These are phyloP conservation scores for Pestalotiopsis sp. DNA, from an alignment of 2,329 filamentous ascomycete genomes.

Conservation along the genomic window DNA sequence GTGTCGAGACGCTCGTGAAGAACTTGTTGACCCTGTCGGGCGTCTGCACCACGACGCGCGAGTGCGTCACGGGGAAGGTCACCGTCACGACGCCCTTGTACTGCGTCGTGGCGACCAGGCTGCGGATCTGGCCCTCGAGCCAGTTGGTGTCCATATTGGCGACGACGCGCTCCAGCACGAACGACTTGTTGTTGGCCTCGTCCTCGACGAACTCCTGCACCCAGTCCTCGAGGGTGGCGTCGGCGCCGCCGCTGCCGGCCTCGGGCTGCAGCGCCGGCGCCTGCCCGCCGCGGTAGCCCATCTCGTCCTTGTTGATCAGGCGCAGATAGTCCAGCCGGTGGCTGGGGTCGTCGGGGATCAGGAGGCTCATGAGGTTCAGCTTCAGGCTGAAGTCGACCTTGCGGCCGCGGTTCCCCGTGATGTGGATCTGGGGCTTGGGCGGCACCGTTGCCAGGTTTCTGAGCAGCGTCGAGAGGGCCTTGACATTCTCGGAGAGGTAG, in stretches of 20 bases:
- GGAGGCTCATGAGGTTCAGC: slow-evolving; percentile 56
- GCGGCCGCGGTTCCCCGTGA: slow-evolving; percentile 47
- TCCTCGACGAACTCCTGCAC: slow-evolving; percentile 51
- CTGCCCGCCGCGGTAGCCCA: slow-evolving; percentile 50
- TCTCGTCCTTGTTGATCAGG: slow-evolving; percentile 50
- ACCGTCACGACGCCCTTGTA: slow-evolving; percentile 54
- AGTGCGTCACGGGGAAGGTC: slow-evolving; percentile 53
- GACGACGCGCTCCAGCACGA: slow-evolving; percentile 54
- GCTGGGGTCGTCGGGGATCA: slow-evolving; percentile 49
- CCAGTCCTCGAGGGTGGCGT: slow-evolving; percentile 51
- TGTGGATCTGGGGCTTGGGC: slow-evolving; percentile 56
- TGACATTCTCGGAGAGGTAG: slow-evolving; percentile 49
- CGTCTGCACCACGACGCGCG: slow-evolving; percentile 50
- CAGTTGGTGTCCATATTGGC: slow-evolving; percentile 58
- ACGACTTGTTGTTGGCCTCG: slow-evolving; percentile 46
- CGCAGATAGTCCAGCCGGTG: slow-evolving; percentile 56
- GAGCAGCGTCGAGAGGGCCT: slow-evolving; percentile 48
- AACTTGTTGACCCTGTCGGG: slow-evolving; percentile 57
- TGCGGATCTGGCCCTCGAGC: slow-evolving; percentile 57
- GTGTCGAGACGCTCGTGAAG: slow-evolving; percentile 52
- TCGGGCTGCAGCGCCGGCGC: slow-evolving; percentile 46
- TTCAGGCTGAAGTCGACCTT: slow-evolving; percentile 55
- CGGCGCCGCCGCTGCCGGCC: slow-evolving; percentile 29
- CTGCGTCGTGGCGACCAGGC: slow-evolving; percentile 49
- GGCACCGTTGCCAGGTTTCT: slow-evolving; percentile 53